A percentile compares a stretch with the other conserved stretches of the same genome.
These are phyloP conservation scores for Juncus inflexus DNA, from an alignment of 176 grass and related monocot genomes.

Conservation along the genomic window DNA sequence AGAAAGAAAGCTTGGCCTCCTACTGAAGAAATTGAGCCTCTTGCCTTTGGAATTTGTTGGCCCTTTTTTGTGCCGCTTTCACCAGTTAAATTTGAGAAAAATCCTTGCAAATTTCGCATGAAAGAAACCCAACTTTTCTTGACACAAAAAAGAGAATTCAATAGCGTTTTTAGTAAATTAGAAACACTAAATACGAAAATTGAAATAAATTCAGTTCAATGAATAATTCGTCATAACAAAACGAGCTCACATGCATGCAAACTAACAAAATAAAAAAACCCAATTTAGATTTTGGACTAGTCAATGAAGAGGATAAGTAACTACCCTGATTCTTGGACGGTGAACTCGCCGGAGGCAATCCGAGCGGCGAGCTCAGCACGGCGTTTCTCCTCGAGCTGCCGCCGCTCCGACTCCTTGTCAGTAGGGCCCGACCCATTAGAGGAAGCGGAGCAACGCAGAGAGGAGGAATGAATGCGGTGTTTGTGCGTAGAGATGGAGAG, in stretches of 20 bases:
- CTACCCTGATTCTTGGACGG: conserved; percentile 52
- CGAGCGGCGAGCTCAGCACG: conserved; percentile 61
- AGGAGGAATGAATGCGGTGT: conserved; percentile 20
- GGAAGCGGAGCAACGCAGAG: conserved; percentile 52
- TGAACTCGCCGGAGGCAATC: conserved; percentile 96
- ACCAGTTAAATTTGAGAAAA: conserved; percentile 48
- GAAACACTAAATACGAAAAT: too few relatives aligned
- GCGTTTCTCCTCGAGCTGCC: conserved; percentile 49
- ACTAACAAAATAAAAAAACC: too few relatives aligned
- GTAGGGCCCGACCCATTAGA: conserved; percentile 17
- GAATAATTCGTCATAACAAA: too few relatives aligned
- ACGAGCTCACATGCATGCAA: too few relatives aligned
- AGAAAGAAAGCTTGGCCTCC: conserved; percentile 76
- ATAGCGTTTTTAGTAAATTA: too few relatives aligned
- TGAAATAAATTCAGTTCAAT: too few relatives aligned
- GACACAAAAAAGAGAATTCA: conserved; percentile 9
- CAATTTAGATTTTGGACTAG: too few relatives aligned
- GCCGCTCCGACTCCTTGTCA: conserved; percentile 30
- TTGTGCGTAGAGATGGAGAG: background rate
- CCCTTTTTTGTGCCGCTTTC: conserved; percentile 17
- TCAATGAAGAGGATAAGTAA: background rate
- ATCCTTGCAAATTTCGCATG: conserved; percentile 28
- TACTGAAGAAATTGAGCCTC: conserved; percentile 51
- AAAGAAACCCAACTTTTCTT: conserved; percentile 52
- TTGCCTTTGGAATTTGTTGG: conserved; percentile 59